Conservation (phyloP, 2,329 filamentous ascomycete genomes). For the Fusarium albidum region DNA sequence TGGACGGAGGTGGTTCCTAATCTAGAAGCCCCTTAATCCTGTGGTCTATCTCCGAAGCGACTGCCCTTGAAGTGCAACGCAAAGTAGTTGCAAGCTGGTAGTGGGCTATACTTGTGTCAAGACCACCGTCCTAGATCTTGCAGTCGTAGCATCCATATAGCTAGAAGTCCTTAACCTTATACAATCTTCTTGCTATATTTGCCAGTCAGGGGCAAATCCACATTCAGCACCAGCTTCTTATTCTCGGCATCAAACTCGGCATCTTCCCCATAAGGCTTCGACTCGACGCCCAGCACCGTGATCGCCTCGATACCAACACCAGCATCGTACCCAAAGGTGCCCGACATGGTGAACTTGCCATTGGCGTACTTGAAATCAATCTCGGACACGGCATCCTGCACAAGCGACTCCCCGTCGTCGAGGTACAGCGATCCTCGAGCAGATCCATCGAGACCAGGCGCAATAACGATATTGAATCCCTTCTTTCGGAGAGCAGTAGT, state of each 20-base stretch:
- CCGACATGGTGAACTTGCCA: conserved; percentile 58
- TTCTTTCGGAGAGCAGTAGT: conserved; percentile 68
- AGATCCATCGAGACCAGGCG: conserved; percentile 66
- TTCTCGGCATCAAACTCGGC: conserved; percentile 36
- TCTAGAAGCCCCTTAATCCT: no score
- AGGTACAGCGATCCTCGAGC: conserved; percentile 74
- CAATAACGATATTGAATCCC: conserved; percentile 74
- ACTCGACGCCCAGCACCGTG: conserved; percentile 54
- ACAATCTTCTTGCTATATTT: conserved; percentile 10
- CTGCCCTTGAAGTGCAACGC: no score
- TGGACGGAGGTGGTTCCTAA: no score
- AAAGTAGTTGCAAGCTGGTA: no score
- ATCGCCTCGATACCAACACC: conserved; percentile 55
- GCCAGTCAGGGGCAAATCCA: conserved; percentile 33
- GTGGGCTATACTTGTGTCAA: no score
- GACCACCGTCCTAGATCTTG: no score
- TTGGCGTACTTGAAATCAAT: conserved; percentile 68
- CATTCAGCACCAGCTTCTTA: conserved; percentile 32
- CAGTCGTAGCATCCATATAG: no score
- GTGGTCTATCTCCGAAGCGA: no score
- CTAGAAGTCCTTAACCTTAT: neutral
- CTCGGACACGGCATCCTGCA: conserved; percentile 62
- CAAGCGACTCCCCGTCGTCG: conserved; percentile 75
- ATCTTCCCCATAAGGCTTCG: conserved; percentile 22
- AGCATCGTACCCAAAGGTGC: conserved; percentile 62